Base-by-base conservation (phyloP, 2,329 filamentous ascomycete genomes). In the Fusarium sp. region DNA sequence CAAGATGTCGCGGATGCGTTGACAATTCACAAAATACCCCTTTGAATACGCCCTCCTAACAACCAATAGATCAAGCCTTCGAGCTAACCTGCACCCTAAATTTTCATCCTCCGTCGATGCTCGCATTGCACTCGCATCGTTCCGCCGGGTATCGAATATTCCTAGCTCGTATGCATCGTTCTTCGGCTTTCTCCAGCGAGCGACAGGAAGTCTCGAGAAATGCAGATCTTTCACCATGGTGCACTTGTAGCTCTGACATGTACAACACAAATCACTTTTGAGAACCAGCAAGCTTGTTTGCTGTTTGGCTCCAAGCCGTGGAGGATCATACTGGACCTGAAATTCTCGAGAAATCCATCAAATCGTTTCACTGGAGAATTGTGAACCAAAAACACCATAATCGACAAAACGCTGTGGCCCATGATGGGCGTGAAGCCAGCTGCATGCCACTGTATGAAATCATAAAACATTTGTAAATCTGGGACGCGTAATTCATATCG, bases 391-490 rank as follows among this genome's bases (percentile, higher is more conserved):
- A 69, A 45, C 47, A 50, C 47, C 51, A 57, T 58, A 67, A 55
- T 47, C 67, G 52, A 59, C 66, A 67, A 53, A 72, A 66, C 57
- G 57, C 55, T 58, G 35, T 63, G 58, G 46, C 50, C 60, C 37
- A 54, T 71, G 66, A 51, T 56, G 58, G 56, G 31, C 42, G 43
- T 39, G 53, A 60, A 56, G 55, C 53, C 61, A 61, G 56, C 36
- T 58, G 37, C 43, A 31, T 39, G 50, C 35, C 49, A 60, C 45
- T 49, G 58, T 55, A 58, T 53, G 40, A 63, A 49, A 61, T 72
- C 67, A 66, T 72, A 61, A 35, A 67, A 67, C 64, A 70, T 55
- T 58, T 61, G 53, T 54, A 69, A 46, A 39, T 58, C 49, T 39
- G 63, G 63, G 67, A 62, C 59, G 58, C 58, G 53, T 64, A 56